These are phyloP conservation scores for Acanthochlamys bracteata DNA, from an alignment of 106 monocot species.

Conservation along the genomic window DNA sequence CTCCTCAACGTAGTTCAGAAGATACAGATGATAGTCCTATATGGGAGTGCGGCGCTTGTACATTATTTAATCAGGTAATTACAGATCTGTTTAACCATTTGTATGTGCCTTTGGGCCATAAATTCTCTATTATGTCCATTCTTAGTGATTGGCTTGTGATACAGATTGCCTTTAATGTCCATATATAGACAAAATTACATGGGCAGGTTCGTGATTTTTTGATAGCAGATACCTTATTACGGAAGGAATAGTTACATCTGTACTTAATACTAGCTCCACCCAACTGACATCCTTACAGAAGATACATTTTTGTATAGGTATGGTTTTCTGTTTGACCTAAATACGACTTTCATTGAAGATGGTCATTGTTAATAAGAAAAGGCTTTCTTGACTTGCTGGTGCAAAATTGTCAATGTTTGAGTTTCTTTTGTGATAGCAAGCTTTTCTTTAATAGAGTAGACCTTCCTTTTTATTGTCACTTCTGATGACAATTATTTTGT, in stretches of 20 bases:
- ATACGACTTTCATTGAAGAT: too few species aligned
- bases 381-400: neutral
- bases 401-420: neutral
- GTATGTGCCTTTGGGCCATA: neutral
- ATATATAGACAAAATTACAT: too few species aligned
- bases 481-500: neutral
- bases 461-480: neutral
- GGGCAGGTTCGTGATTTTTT: too few species aligned
- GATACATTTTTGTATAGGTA: too few species aligned
- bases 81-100: neutral
- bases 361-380: too few species aligned
- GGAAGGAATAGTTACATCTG: too few species aligned
- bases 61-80: conserved; percentile 69
- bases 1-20: conserved; percentile 9
- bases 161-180: too few species aligned
- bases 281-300: too few species aligned
- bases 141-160: neutral
- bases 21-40: conserved; percentile 18
- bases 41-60: conserved; percentile 77
- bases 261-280: too few species aligned
- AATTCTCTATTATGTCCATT: too few species aligned
- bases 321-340: too few species aligned
- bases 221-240: too few species aligned
- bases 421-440: neutral
- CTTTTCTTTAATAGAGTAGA: neutral